Evolutionary conservation across 257 asterid species (phyloP).

Genomic region (Jasminum sambac): DNA sequence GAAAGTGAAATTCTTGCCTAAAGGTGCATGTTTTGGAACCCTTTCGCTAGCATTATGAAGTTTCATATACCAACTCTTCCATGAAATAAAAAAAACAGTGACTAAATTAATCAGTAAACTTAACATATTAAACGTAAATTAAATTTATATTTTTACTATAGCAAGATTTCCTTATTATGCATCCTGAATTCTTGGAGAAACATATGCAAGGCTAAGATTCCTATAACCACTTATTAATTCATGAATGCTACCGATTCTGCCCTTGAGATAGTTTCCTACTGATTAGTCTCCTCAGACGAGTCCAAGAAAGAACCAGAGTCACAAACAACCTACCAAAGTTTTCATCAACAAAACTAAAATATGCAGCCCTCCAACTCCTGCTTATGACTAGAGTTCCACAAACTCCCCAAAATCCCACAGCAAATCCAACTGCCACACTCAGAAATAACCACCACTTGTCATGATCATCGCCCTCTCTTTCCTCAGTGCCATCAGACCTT

Average conservation of each 20-base stretch:
- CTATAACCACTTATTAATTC: neutral
- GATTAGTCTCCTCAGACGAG: neutral
- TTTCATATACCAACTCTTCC: no score
- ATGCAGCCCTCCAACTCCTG: conserved; percentile 5
- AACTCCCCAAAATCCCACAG: conserved; percentile 12
- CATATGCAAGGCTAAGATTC: neutral
- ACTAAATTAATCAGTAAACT: no score
- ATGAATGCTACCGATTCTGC: neutral
- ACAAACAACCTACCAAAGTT: neutral
- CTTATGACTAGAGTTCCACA: conserved; percentile 15
- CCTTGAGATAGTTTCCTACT: neutral
- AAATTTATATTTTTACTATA: no score
- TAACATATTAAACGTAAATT: no score
- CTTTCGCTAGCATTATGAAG: no score
- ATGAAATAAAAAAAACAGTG: no score
- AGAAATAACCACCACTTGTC: neutral
- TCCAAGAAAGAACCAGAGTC: neutral
- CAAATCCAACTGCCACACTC: conserved; percentile 8
- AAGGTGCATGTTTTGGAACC: no score
- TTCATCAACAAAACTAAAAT: conserved; percentile 13
- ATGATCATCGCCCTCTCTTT: conserved; percentile 1
- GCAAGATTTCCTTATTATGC: no score
- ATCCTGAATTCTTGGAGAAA: no score
- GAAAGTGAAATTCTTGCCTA: no score
- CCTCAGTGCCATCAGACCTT: neutral